Base-by-base conservation (phyloP, 768 basidiomycete genomes). In the Ephemerocybe angulata region DNA sequence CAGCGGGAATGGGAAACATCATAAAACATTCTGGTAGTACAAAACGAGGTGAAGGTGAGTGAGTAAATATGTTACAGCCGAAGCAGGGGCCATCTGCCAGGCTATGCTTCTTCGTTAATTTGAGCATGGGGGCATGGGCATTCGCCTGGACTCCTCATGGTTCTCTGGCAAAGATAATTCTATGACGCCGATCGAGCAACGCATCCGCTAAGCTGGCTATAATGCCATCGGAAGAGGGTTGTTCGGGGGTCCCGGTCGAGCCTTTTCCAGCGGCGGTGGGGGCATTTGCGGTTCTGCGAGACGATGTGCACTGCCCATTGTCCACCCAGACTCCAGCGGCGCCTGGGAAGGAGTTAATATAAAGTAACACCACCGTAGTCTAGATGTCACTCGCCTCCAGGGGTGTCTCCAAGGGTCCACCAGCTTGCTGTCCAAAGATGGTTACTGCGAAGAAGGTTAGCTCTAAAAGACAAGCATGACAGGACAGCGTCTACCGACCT, bases 371-470 rank as follows among this genome's bases (percentile, higher is more conserved):
- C 28, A 25, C 3, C n/a, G 12, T 12, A 25, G 11, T 10, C 13
- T 2, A n/a, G 11, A 44, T 46, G 8, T 50, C n/a, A 59, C 70
- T 57, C 55, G 74, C 76, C 76, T 67, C 76, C 76, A n/a, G 84
- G 85, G 38, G 64, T 72, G 61, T 84, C 78, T 40, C 72, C 75
- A 63, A 86, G 68, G 17, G 82, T 79, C 84, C 86, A 85, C 79
- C 81, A 86, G 52, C 81, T 75, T 2, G 84, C 83, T 21, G 67
- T 74, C 76, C 72, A 75, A 28, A 73, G 60, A 56, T 72, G 71
- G 22, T 68, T 64, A 49, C 76, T 76, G 54, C 17, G 54, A 3
- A 53, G 30, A 29, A 38, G 21, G 54, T 63, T 17, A 51, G 54
- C 29, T 27, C 19, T 28, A 43, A 49, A 24, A 41, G 40, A 24